Evolutionary conservation across 345 rosid species (phyloP).

Genomic region (Anastatica hierochuntica): DNA sequence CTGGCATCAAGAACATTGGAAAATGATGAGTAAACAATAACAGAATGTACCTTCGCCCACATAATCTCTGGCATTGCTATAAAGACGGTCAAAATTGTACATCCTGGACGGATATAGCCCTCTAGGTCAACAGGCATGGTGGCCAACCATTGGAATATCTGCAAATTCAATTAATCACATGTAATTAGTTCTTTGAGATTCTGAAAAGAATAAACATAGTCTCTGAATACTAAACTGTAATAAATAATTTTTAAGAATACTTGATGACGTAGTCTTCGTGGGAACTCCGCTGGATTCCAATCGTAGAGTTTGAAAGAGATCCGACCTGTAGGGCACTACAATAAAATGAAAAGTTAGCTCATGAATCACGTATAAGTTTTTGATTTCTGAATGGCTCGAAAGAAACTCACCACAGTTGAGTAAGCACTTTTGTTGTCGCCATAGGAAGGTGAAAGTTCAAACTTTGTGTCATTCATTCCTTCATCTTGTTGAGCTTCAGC

Average conservation of each 20-base stretch:
- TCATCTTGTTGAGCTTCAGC: too few species aligned
- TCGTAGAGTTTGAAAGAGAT: constrained; percentile 86
- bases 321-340: constrained; percentile 94
- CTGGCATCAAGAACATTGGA: constrained; percentile 3
- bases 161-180: constrained; percentile 15
- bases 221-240: constrained; percentile 60
- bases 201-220: constrained; percentile 1
- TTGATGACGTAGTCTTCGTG: constrained; percentile 98
- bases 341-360: constrained; percentile 21
- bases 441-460: constrained; percentile 47
- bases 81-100: constrained; percentile 83
- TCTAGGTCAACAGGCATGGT: too few species aligned
- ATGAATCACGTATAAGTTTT: neutral
- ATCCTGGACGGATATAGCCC: constrained; percentile 97
- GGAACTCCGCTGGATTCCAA: constrained; percentile 99
- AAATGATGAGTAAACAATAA: neutral
- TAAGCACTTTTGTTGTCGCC: constrained; percentile 56
- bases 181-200: constrained; percentile 20
- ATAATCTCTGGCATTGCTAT: constrained; percentile 76
- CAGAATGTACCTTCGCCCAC: constrained; percentile 69
- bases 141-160: constrained; percentile 95
- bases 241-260: constrained; percentile 50
- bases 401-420: constrained; percentile 64
- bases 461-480: constrained; percentile 47
- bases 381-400: constrained; percentile 11